A percentile compares a stretch with the other conserved stretches of the same genome.
These are phyloP conservation scores for Fusarium keratoplasticum DNA, from an alignment of 2,329 filamentous ascomycete species.

Conservation along the genomic window DNA sequence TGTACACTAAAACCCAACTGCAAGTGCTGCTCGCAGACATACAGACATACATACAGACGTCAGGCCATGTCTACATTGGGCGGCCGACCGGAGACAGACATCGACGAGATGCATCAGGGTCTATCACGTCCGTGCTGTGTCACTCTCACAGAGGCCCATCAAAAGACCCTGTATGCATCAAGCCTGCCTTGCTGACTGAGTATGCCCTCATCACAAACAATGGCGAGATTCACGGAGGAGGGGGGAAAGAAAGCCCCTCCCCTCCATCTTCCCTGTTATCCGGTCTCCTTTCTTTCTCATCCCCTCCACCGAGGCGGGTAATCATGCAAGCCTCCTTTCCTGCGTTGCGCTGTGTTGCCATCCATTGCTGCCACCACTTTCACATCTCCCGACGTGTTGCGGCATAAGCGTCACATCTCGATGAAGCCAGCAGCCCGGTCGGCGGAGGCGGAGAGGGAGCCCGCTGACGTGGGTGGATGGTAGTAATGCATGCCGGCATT, in stretches of 20 bases:
- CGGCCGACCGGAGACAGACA: neutral
- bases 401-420: neutral
- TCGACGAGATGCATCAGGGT: neutral
- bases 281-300: constrained; percentile 6
- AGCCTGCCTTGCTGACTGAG: neutral
- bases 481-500: neutral
- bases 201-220: neutral
- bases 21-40: constrained; percentile 6
- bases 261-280: constrained; percentile 29
- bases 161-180: neutral
- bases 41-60: neutral
- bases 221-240: neutral
- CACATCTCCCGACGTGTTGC: constrained; percentile 30
- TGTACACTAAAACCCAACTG: constrained; percentile 25
- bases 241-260: neutral
- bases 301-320: constrained; percentile 29
- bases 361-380: neutral
- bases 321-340: constrained; percentile 23
- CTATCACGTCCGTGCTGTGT: neutral
- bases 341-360: neutral
- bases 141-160: neutral
- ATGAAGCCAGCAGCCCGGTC: neutral
- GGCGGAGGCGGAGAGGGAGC: neutral
- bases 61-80: neutral
- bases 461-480: neutral